Conservation (phyloP, 768 basidiomycete species). For the Lactarius deliciosus region DNA sequence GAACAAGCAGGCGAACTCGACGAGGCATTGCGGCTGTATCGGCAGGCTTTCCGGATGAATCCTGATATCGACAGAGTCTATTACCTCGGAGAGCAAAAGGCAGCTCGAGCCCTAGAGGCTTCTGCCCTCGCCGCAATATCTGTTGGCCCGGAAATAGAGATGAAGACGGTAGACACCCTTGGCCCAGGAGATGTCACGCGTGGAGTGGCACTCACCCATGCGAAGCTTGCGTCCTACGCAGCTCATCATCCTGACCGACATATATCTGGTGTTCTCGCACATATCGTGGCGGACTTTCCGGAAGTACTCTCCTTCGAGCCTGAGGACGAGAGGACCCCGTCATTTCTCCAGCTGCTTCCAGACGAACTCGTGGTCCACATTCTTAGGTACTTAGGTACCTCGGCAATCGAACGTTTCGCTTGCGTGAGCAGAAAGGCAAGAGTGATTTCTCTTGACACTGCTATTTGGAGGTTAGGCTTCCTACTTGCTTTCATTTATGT, state of each 20-base stretch:
- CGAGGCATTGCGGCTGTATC: conserved; percentile 72
- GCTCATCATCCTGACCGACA: conserved; percentile 27
- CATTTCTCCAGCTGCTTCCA: conserved; percentile 61
- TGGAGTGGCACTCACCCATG: background rate
- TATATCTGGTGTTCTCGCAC: conserved; percentile 46
- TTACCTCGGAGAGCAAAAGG: conserved; percentile 50
- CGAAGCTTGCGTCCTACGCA: conserved; percentile 17
- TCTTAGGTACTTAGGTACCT: conserved; percentile 62
- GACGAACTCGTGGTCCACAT: conserved; percentile 73
- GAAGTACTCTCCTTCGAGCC: conserved; percentile 57
- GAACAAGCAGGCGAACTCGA: conserved; percentile 77
- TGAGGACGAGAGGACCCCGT: conserved; percentile 60
- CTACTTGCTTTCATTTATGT: conserved; percentile 3
- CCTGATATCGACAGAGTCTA: conserved; percentile 74
- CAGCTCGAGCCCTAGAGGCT: conserved; percentile 5
- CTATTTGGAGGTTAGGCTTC: conserved; percentile 68
- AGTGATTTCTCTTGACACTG: conserved; percentile 63
- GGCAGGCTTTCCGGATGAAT: conserved; percentile 76
- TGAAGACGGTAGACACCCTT: background rate
- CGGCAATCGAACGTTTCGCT: conserved; percentile 76
- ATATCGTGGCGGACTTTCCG: conserved; percentile 51
- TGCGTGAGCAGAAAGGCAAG: conserved; percentile 71
- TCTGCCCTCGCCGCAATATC: background rate
- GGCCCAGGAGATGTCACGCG: conserved; percentile 13
- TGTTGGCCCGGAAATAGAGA: background rate